phyloP scores from a whole-genome alignment of 1,139 yeast species.

The Yamadazyma jaroonii region DNA sequence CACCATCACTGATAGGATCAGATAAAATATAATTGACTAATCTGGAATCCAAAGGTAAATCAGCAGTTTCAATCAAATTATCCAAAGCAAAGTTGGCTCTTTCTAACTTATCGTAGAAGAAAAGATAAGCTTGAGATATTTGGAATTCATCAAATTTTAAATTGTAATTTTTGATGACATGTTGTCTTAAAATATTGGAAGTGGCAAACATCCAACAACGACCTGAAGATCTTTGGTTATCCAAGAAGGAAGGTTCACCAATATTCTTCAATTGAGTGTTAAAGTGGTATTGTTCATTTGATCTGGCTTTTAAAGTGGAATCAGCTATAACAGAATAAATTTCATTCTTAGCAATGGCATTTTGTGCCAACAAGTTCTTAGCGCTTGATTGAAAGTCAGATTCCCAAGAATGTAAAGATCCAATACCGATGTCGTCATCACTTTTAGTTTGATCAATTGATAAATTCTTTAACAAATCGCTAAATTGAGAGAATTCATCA shows the following conservation, averaged over 20 bases:
- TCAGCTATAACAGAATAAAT: constrained; percentile 44
- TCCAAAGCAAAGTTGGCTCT: constrained; percentile 71
- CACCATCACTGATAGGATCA: constrained; percentile 76
- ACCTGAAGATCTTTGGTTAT: constrained; percentile 73
- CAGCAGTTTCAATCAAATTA: constrained; percentile 65
- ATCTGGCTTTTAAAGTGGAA: constrained; percentile 16
- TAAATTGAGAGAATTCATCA: constrained; percentile 1
- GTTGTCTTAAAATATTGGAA: constrained; percentile 65
- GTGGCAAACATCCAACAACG: constrained; percentile 90
- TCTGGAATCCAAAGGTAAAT: constrained; percentile 65
- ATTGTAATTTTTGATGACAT: constrained; percentile 60
- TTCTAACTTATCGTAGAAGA: constrained; percentile 35
- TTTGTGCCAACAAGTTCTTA: constrained; percentile 57
- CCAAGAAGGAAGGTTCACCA: constrained; percentile 59
- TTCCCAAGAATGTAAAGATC: constrained; percentile 48
- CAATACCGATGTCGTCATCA: background rate
- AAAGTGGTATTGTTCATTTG: constrained; percentile 50
- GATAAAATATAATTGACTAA: constrained; percentile 58
- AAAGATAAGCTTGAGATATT: constrained; percentile 55
- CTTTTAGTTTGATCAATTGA: background rate
- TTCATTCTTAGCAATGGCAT: constrained; percentile 53
- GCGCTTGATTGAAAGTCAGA: constrained; percentile 45
- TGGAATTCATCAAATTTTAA: constrained; percentile 61
- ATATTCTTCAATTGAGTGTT: constrained; percentile 59
- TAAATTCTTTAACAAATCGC: constrained; percentile 5